Base-by-base conservation (phyloP, 495 filamentous ascomycete species). In the Lasiosphaeris hirsuta region DNA sequence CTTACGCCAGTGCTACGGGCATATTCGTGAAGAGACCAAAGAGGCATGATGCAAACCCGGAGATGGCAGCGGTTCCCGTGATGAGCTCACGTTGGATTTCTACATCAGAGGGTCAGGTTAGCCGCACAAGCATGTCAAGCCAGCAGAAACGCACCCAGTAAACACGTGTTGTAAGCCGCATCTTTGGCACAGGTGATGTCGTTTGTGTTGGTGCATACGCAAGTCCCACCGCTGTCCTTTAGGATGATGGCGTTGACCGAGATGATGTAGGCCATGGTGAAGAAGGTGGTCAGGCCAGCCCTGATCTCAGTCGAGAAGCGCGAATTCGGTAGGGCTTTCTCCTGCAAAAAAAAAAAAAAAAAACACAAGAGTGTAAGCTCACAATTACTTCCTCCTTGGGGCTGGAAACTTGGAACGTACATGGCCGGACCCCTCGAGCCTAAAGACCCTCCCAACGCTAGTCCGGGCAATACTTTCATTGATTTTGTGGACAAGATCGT, bases 241-340 rank as follows among this genome's bases (percentile, higher is more conserved):
- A 34, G 46, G 14, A 44, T 42, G 44, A 62, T 60, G 36, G 75
- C 75, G 54, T 79, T 77, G 61, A 78, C 71, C 65, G 84, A 75
- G 37, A 87, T 84, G 58, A 87, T 86, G 71, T 88, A 91, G 49
- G 88, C 86, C 88, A 91, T 90, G 35, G 87, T 86, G 67, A 88
- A 88, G 69, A 90, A 90, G 42, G 88, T 91, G 47, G 87, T 87
- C 43, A 91, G 69, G 18, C 87, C 88, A 14, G 87, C 88, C 30
- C 86, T 82, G 53, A 91, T 73, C 67, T 91, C 87, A 14, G 84
- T 87, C 60, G 86, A 83, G 75, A 91, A 89, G 23, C 46, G 46
- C 19, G 46, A 49, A 33, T 33, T 33, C 14, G 46, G 46, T 11
- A 49, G 10, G 3, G 19, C 46, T 30, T 49, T 49, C 33, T 49